A percentile compares a stretch with the other conserved stretches of the same genome.
Conservation (phyloP, 495 filamentous ascomycete genomes). For the Parathielavia hyrcaniae region DNA sequence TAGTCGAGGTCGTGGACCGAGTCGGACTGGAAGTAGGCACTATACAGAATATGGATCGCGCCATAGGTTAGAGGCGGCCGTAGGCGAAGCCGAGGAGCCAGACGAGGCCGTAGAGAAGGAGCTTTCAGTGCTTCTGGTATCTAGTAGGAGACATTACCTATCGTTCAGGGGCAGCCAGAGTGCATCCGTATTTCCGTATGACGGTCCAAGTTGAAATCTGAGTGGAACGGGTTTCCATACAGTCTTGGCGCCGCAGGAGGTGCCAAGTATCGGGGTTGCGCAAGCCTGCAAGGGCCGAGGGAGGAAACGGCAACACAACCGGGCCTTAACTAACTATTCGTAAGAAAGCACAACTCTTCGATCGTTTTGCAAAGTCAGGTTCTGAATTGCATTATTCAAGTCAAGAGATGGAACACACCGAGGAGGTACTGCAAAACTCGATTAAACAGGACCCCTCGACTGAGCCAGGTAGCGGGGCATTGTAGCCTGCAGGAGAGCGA, state of each 20-base stretch:
- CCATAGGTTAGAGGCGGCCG: slow-evolving; percentile 28
- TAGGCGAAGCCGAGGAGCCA: slow-evolving; percentile 13
- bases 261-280: slow-evolving; percentile 7
- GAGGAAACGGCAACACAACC: neutral
- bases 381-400: too few species aligned
- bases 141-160: too few species aligned
- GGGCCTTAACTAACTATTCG: too few species aligned
- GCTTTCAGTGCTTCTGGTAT: too few species aligned
- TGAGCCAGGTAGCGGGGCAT: too few species aligned
- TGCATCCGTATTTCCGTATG: too few species aligned
- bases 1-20: slow-evolving; percentile 36
- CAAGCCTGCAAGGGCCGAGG: slow-evolving; percentile 1
- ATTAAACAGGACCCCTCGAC: too few species aligned
- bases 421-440: too few species aligned
- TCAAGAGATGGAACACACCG: too few species aligned
- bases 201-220: neutral
- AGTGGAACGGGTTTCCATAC: neutral
- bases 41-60: slow-evolving; percentile 39
- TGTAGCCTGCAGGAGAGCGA: too few species aligned
- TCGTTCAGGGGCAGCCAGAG: too few species aligned
- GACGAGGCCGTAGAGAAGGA: neutral
- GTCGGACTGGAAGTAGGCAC: slow-evolving; percentile 36
- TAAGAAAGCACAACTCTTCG: neutral
- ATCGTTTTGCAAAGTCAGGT: neutral
- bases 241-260: neutral